A percentile compares a stretch with the other conserved stretches of the same genome.
Evolutionary conservation across 805 yeast species (phyloP).

Genomic region (Lipomyces chichibuensis): DNA sequence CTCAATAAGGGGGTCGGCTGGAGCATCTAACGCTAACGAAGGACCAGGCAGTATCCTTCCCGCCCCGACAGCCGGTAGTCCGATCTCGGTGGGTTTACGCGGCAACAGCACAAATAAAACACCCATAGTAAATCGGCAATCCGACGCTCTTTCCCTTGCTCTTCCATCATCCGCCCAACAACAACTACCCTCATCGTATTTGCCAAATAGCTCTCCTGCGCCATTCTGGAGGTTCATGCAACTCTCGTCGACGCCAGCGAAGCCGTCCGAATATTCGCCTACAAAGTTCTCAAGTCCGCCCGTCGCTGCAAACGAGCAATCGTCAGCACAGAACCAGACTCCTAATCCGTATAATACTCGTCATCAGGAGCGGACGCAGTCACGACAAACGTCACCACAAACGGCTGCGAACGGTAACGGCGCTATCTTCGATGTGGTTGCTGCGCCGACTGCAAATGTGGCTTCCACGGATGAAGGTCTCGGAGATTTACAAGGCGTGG

Average conservation of each 20-base stretch:
- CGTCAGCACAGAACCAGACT: constrained; percentile 30
- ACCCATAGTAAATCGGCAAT: constrained; percentile 32
- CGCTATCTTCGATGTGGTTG: constrained; percentile 25
- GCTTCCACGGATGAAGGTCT: constrained; percentile 37
- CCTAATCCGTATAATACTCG: background rate
- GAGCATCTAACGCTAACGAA: background rate
- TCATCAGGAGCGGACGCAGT: constrained; percentile 6
- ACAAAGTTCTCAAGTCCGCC: constrained; percentile 41
- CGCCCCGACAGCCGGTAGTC: constrained; percentile 23
- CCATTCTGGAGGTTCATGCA: constrained; percentile 87
- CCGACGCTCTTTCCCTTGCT: constrained; percentile 40
- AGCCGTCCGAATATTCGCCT: constrained; percentile 39
- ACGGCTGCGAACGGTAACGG: constrained; percentile 4
- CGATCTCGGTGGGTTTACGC: constrained; percentile 28
- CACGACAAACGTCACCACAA: background rate
- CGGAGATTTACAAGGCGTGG: constrained; percentile 54
- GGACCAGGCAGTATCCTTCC: background rate
- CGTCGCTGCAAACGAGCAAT: constrained; percentile 21
- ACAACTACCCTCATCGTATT: constrained; percentile 50
- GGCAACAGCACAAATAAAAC: constrained; percentile 28
- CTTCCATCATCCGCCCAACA: constrained; percentile 47
- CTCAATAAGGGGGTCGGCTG: background rate
- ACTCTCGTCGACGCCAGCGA: constrained; percentile 51
- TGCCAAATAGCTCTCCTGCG: constrained; percentile 76
- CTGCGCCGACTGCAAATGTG: constrained; percentile 2